phyloP scores from a whole-genome alignment of 2,329 filamentous ascomycete species.

The Neoascochyta sp. region DNA sequence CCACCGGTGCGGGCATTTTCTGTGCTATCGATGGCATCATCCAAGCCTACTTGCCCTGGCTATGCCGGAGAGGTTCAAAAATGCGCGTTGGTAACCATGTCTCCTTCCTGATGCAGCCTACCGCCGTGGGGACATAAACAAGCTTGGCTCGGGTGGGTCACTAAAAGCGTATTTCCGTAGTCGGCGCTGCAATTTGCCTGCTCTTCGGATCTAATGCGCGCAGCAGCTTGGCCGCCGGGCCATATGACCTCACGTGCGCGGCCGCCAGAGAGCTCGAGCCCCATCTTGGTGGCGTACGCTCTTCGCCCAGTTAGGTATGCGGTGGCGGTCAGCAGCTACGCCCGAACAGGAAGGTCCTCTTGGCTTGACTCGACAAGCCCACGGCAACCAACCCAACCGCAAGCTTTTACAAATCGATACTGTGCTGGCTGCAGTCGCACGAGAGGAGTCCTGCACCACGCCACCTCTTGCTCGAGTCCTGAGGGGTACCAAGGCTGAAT shows the following conservation, averaged over 20 bases:
- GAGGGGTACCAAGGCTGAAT: too few relatives aligned
- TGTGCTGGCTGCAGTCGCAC: too few relatives aligned
- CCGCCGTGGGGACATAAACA: slow-evolving; percentile 15
- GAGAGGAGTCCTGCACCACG: too few relatives aligned
- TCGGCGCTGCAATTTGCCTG: too few relatives aligned
- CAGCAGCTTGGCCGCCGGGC: too few relatives aligned
- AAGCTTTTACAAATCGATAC: slow-evolving; percentile 10
- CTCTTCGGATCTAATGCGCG: too few relatives aligned
- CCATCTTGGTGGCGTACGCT: not conserved
- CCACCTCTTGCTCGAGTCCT: too few relatives aligned
- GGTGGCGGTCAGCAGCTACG: slow-evolving; percentile 6
- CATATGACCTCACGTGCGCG: too few relatives aligned
- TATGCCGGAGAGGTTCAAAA: slow-evolving; percentile 10
- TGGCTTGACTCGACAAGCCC: too few relatives aligned
- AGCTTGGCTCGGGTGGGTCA: slow-evolving; percentile 19
- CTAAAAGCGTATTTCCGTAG: slow-evolving; percentile 24
- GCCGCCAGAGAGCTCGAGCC: not conserved
- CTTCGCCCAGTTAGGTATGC: not conserved
- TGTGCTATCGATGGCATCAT: slow-evolving; percentile 18
- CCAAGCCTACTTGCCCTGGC: slow-evolving; percentile 4
- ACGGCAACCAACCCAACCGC: too few relatives aligned
- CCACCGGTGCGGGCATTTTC: slow-evolving; percentile 7
- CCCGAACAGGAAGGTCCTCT: too few relatives aligned
- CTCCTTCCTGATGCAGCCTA: slow-evolving; percentile 23
- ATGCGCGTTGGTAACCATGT: too few relatives aligned